Evolutionary conservation across 1,139 yeast species (phyloP).

Genomic region (Zygoascus sp.): DNA sequence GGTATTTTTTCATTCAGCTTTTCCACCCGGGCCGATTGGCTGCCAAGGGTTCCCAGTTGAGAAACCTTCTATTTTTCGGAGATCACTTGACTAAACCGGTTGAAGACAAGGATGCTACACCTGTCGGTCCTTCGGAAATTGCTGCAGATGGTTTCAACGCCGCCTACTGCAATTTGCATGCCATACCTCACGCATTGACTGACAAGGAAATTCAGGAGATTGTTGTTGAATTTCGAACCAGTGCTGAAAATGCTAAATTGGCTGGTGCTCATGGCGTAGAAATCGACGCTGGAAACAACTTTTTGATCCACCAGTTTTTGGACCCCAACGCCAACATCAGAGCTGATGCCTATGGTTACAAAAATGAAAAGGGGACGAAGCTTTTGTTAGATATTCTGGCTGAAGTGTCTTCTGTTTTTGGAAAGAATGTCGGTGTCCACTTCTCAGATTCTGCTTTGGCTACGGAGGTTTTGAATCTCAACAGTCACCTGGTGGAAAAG

Average conservation of each 20-base stretch:
- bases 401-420: conserved; percentile 46
- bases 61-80: not conserved
- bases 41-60: not conserved
- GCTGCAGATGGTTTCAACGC: conserved; percentile 10
- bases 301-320: conserved; percentile 47
- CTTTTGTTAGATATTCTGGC: conserved; percentile 53
- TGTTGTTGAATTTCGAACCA: conserved; percentile 4
- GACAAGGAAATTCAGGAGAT: conserved; percentile 8
- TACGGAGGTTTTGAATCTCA: not conserved
- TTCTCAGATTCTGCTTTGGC: conserved; percentile 36
- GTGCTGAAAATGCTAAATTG: conserved; percentile 42
- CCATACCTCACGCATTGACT: conserved; percentile 11
- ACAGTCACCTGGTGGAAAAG: no score
- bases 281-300: conserved; percentile 68
- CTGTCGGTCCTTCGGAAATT: conserved; percentile 7
- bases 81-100: not conserved
- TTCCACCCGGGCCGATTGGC: conserved; percentile 10
- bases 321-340: conserved; percentile 50
- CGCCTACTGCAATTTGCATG: not conserved
- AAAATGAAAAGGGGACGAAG: conserved; percentile 58
- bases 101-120: not conserved
- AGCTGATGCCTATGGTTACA: conserved; percentile 65
- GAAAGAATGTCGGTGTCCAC: conserved; percentile 53
- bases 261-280: conserved; percentile 70
- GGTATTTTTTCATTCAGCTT: conserved; percentile 10